A percentile compares a stretch with the other conserved stretches of the same genome.
These are phyloP conservation scores for Clavulina sp. DNA, from an alignment of 768 basidiomycete species.

Conservation along the genomic window DNA sequence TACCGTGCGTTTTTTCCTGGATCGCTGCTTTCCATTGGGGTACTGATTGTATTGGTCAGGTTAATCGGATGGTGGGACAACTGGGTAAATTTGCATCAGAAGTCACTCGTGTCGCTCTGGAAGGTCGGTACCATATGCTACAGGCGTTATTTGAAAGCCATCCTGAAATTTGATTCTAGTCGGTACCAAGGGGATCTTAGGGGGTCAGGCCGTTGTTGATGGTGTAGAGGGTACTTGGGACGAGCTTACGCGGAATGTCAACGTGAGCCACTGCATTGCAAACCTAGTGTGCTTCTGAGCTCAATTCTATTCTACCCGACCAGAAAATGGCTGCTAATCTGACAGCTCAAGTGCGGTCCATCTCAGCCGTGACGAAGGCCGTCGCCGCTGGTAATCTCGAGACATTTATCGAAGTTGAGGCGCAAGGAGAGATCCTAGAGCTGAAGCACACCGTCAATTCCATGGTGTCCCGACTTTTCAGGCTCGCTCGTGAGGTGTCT, in stretches of 20 bases:
- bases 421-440: constrained; percentile 27
- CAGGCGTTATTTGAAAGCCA: constrained; percentile 14
- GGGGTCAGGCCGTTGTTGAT: constrained; percentile 27
- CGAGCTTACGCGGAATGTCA: constrained; percentile 26
- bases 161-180: constrained; percentile 21
- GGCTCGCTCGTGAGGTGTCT: constrained; percentile 12
- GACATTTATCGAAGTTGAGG: constrained; percentile 39
- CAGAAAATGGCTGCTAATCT: constrained; percentile 55
- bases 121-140: constrained; percentile 15
- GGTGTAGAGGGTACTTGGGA: constrained; percentile 31
- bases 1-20: constrained; percentile 12
- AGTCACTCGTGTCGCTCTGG: constrained; percentile 23
- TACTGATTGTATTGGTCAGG: constrained; percentile 10
- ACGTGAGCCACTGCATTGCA: constrained; percentile 11
- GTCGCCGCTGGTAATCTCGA: constrained; percentile 87
- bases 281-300: neutral
- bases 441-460: constrained; percentile 25
- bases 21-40: neutral
- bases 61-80: constrained; percentile 28
- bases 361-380: constrained; percentile 87
- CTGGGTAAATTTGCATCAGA: constrained; percentile 26
- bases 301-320: constrained; percentile 7
- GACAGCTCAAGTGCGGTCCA: constrained; percentile 82
- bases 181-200: constrained; percentile 24
- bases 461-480: constrained; percentile 10